Conservation (phyloP, 225 moss, liverwort and hornwort genomes). For the Sphagnum contortum region DNA sequence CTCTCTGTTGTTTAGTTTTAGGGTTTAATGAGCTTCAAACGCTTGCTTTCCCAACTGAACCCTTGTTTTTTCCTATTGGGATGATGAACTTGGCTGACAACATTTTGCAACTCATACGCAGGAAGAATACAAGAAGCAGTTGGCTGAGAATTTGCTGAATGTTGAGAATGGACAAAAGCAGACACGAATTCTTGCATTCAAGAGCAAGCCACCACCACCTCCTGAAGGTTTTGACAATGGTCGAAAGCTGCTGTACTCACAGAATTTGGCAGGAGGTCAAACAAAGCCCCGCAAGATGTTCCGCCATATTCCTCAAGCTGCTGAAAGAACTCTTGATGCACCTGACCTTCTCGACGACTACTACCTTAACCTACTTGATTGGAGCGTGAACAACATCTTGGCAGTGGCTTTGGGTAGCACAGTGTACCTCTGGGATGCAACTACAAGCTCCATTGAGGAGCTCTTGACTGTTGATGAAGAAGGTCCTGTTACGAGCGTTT, state of each 20-base stretch:
- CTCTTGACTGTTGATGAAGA: constrained; percentile 75
- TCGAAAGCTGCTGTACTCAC: constrained; percentile 58
- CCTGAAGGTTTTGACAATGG: constrained; percentile 76
- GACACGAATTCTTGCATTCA: constrained; percentile 76
- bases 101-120: constrained; percentile 13
- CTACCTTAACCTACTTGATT: constrained; percentile 85
- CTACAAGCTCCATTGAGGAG: constrained; percentile 76
- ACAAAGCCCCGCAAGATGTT: constrained; percentile 55
- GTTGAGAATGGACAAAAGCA: constrained; percentile 52
- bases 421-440: constrained; percentile 91
- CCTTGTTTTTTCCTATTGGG: background rate
- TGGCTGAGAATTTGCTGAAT: constrained; percentile 64
- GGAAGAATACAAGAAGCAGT: constrained; percentile 97
- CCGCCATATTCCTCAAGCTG: constrained; percentile 91
- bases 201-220: constrained; percentile 90
- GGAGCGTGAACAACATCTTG: constrained; percentile 80
- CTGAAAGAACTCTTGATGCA: constrained; percentile 87
- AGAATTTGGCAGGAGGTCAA: constrained; percentile 43
- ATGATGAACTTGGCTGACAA: background rate
- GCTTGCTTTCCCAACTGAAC: background rate
- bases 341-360: constrained; percentile 97
- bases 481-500: constrained; percentile 84
- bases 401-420: constrained; percentile 84
- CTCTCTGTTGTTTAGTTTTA: background rate
- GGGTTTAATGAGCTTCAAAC: background rate